Evolutionary conservation across 306 rosid genomes (phyloP), one percentile per base, ranked within the genome.

Genomic region (Trifolium fragiferum): DNA sequence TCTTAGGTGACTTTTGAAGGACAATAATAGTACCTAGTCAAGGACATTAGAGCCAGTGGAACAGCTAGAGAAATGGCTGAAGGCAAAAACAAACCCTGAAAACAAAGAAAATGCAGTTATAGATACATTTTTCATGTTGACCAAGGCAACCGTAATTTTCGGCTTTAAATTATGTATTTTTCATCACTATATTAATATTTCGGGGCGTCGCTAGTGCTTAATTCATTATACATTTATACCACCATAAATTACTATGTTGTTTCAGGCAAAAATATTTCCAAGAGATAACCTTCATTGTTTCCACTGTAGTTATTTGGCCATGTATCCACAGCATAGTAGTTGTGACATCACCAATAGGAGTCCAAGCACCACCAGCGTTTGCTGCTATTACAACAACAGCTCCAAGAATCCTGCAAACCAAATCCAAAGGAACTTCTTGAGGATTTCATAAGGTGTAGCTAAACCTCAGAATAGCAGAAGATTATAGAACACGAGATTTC

Each of bases 321-420:
- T 94, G 96, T 77, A 94, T 94, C 98, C 98, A 94, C 59, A 94
- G 84, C 98, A 94, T 94, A 23, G 96, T 94, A 30, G 97, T 94
- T 70, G 98, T 94, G 66, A 94, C 95, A 83, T 94, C 98, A 46
- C 98, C 98, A 32, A 94, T 94, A 47, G 98, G 98, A 33, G 97
- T 91, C 98, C 98, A 94, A 16, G 98, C 97, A 76, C 98, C 98
- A 73, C 98, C 98, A 12, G 98, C 90, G 76, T 94, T 94, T 84
- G 98, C 98, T 43, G 98, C 96, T 77, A 94, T 91, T 23, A 94
- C 98, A 50, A 93, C 90, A 63, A 91, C 97, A 82, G 86, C 98
- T 85, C 98, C 98, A 77, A 94, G 92, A 86, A 94, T 84, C 89
- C 97, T 94, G 90, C 76, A 82, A 84, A 68, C 16, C 70, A 64